phyloP scores from a whole-genome alignment of 140 eudicot species.

The Bidens hawaiensis region DNA sequence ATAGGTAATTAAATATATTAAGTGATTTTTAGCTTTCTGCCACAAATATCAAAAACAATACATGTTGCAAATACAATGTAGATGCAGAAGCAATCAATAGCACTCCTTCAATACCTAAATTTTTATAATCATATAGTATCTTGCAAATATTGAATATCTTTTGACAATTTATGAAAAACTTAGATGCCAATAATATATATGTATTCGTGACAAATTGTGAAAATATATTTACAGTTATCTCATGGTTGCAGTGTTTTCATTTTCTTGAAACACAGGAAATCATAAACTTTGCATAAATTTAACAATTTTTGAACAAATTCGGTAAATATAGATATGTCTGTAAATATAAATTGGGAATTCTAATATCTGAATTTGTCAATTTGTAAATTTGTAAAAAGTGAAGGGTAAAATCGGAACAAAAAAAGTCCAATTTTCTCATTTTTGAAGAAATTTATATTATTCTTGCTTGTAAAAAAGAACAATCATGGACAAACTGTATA shows the following conservation, averaged over 20 bases:
- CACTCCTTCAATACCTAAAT: not conserved
- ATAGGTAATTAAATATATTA: not conserved
- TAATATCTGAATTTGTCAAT: no score
- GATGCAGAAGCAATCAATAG: not conserved
- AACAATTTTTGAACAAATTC: no score
- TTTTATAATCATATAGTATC: not conserved
- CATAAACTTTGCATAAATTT: no score
- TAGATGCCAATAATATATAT: not conserved
- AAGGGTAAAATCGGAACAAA: conserved; percentile 25
- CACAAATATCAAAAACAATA: not conserved
- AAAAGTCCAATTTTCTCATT: not conserved
- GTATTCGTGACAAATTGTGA: not conserved
- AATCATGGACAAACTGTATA: not conserved
- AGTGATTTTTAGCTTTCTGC: not conserved
- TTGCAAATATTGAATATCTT: no score
- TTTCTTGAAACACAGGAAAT: no score
- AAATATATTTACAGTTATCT: no score
- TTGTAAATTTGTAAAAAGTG: not conserved
- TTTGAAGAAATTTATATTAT: no score
- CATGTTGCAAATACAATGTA: not conserved
- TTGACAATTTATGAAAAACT: no score
- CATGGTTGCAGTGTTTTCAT: no score
- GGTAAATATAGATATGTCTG: no score
- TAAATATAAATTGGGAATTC: no score
- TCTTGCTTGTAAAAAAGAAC: not conserved